phyloP scores from a whole-genome alignment of 352 stramenopile species.

The Globisporangium orthogonon region DNA sequence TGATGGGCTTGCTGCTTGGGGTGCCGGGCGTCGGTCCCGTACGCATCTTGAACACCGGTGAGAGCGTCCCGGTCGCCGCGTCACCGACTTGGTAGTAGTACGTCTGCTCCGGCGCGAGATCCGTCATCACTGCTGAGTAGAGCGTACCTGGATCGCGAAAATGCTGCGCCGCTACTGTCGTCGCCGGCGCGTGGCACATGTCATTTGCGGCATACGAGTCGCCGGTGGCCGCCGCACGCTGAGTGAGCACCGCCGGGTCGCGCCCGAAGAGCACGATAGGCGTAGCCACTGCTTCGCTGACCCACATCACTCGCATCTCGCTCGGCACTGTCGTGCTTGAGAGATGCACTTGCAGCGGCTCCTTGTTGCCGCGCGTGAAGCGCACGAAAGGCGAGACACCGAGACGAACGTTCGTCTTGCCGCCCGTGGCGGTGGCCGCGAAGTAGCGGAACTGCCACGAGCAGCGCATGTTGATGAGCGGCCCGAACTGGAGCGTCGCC shows the following conservation, averaged over 20 bases:
- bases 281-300: constrained; percentile 28
- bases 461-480: constrained; percentile 24
- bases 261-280: constrained; percentile 34
- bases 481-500: constrained; percentile 12
- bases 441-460: constrained; percentile 21
- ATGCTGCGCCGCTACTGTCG: constrained; percentile 5
- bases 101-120: constrained; percentile 4
- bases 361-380: constrained; percentile 10
- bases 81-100: constrained; percentile 24
- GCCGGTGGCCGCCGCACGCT: not conserved
- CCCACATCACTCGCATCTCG: constrained; percentile 54
- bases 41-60: constrained; percentile 8
- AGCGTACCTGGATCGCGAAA: constrained; percentile 2
- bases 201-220: constrained; percentile 13
- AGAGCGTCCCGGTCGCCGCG: not conserved
- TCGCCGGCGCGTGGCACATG: constrained; percentile 24
- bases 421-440: constrained; percentile 14
- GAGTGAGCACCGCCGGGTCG: not conserved
- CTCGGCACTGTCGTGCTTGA: constrained; percentile 2
- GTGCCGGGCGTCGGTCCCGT: constrained; percentile 4
- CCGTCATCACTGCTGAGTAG: constrained; percentile 15
- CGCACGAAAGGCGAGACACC: constrained; percentile 16
- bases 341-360: constrained; percentile 22
- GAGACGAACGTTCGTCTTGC: constrained; percentile 17
- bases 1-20: constrained; percentile 12